Evolutionary conservation across 2,329 filamentous ascomycete species (phyloP), one percentile per base, ranked within the genome.

Genomic region (Scolecobasidium constrictum): DNA sequence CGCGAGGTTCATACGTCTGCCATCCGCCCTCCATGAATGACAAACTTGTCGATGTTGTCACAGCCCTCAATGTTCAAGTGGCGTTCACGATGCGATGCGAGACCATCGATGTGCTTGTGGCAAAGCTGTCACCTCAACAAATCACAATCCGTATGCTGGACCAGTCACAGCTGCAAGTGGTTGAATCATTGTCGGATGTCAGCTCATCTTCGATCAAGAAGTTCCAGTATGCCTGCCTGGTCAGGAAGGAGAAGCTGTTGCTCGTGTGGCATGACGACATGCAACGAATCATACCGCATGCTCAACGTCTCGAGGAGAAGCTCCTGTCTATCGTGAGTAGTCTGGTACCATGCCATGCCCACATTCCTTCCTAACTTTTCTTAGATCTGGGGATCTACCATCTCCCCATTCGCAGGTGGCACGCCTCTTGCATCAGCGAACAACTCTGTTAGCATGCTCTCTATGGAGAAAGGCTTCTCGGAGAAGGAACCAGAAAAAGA

Each of bases 51-150:
- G 60, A 52, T 4, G 65, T 67, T 5, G 62, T 69, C 5, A 60
- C 63, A 40, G 61, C 60, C 39, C 59, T 72, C 43, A 68, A 69
- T 47, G 58, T 67, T 16, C 56, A 59, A 12, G 65, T 70, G 23
- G 67, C 66, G 13, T 59, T 71, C 44, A 71, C 69, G 11, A 68
- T 72, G 63, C 64, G 62, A 9, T 65, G 66, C 1, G 61, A 69
- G 37, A 67, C 68, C 44, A 67, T 67, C 19, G 58, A 63, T 15
- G 63, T 63, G 11, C 64, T 71, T 26, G 58, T 70, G 46, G 53
- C 58, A n/a, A 58, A 56, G 0, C 47, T 71, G 17, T 46, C 59
- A 9, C 56, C 60, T 4, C 54, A 57, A 21, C 65, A 70, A 43
- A 63, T 56, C 1, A 66, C 69, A 47, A 53, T 72, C 20, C 53